Evolutionary conservation across 2,329 filamentous ascomycete species (phyloP), one percentile per base, ranked within the genome.

Genomic region (Blastomyces emzantsi): DNA sequence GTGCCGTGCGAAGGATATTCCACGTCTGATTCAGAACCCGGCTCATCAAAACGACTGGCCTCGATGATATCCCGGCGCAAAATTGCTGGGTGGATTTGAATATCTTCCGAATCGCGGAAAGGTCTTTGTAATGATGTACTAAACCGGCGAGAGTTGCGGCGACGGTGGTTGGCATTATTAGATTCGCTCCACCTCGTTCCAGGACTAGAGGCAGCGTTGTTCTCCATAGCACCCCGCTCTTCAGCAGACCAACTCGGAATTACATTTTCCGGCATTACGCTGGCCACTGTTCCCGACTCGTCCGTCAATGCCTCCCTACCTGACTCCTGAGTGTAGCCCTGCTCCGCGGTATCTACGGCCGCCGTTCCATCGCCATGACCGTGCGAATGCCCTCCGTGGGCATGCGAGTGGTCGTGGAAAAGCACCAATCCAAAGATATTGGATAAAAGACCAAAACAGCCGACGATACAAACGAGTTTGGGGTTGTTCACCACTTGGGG

Each of bases 61-160:
- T 88, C 87, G 68, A 97, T 95, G 69, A 99, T 96, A 63, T 93
- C 91, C 74, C 96, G 90, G 68, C 94, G 83, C 80, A 97, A 92
- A 67, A 88, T 93, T 30, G 91, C 89, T 2, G 94, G 94, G 73
- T 97, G 90, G 61, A 96, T 90, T 73, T 88, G 90, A 68, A 95
- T 84, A 62, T 86, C 83, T 33, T 87, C 88, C 63, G 92, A 84
- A 43, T 77, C 81, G 17, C 79, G 78, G 65, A 82, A 81, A 55
- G 77, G 76, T 61, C 82, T 79, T 39, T 79, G 81, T 33, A 78
- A 87, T 77, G 79, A 92, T 78, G 79, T 83, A 65, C 75, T 78
- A 63, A 73, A 75, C 28, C 73, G 71, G 41, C 75, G 73, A 6
- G 71, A 69, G 61, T 68, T 68, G 56, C 72, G 72, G 45, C 64